phyloP scores from a whole-genome alignment of 2,329 filamentous ascomycete species.

The Colletotrichum chlorophyti region DNA sequence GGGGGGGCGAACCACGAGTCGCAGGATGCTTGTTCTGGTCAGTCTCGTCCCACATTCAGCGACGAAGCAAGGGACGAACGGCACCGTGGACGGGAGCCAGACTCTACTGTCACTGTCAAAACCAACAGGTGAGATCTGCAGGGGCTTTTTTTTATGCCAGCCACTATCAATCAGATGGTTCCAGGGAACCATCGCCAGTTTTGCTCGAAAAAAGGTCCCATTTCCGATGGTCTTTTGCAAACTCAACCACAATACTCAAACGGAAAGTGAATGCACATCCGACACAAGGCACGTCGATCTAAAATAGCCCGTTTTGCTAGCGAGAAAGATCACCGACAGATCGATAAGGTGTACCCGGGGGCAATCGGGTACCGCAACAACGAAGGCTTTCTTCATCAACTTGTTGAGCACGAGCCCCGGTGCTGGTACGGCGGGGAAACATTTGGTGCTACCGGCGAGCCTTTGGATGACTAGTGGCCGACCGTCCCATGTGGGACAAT shows the following conservation, averaged over 20 bases:
- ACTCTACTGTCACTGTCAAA: background rate
- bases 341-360: constrained; percentile 8
- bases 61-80: background rate
- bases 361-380: background rate
- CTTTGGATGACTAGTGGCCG: background rate
- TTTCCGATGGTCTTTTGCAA: no score
- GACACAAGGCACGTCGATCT: background rate
- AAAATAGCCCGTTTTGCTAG: background rate
- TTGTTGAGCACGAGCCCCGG: background rate
- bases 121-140: no score
- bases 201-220: no score
- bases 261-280: background rate
- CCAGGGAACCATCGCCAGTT: no score
- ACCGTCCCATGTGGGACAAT: background rate
- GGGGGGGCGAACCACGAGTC: background rate
- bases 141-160: no score
- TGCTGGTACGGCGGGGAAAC: background rate
- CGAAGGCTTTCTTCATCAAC: background rate
- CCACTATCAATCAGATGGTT: no score
- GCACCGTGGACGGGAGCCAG: background rate
- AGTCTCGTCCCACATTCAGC: background rate
- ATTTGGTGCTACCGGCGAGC: constrained; percentile 1
- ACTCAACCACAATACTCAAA: background rate
- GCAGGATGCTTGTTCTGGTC: background rate
- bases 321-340: constrained; percentile 15